Evolutionary conservation across 2,329 filamentous ascomycete species (phyloP).

Genomic region (Aspergillus carbonarius): DNA sequence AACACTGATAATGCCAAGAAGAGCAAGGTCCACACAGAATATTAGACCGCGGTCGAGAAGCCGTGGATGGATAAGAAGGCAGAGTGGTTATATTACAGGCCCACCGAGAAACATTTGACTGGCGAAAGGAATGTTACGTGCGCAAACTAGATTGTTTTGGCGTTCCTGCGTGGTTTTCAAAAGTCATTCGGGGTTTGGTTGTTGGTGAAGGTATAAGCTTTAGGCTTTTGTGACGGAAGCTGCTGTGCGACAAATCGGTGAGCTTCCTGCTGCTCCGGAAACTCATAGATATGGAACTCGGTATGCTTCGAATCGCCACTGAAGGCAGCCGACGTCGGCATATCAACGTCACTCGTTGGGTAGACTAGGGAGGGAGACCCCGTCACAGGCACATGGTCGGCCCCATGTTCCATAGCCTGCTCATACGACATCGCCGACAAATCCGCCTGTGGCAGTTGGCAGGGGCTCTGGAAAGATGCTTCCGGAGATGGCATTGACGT

Average conservation of each 20-base stretch:
- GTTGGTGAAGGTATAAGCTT: conserved; percentile 44
- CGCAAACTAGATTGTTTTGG: not conserved
- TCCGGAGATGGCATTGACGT: conserved; percentile 44
- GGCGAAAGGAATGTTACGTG: conserved; percentile 2
- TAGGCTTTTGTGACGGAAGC: conserved; percentile 41
- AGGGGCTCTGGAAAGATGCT: conserved; percentile 32
- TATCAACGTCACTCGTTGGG: conserved; percentile 31
- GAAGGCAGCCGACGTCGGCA: conserved; percentile 24
- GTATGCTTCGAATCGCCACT: conserved; percentile 35
- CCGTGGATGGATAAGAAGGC: not conserved
- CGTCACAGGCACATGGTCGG: conserved; percentile 32
- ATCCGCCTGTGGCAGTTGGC: conserved; percentile 35
- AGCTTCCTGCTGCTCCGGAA: conserved; percentile 45
- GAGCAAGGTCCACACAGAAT: conserved; percentile 6
- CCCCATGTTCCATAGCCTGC: conserved; percentile 28
- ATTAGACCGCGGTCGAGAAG: not conserved
- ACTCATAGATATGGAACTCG: conserved; percentile 47
- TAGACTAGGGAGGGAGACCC: conserved; percentile 35
- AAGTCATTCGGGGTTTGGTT: conserved; percentile 44
- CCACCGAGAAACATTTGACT: not conserved
- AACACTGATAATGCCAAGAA: conserved; percentile 11
- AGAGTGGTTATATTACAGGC: conserved; percentile 1
- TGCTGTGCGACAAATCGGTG: conserved; percentile 45
- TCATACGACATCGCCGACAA: conserved; percentile 43
- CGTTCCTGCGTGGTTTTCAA: not conserved